Conservation (phyloP, 2,329 filamentous ascomycete species). For the Paecilomyces niveus region DNA sequence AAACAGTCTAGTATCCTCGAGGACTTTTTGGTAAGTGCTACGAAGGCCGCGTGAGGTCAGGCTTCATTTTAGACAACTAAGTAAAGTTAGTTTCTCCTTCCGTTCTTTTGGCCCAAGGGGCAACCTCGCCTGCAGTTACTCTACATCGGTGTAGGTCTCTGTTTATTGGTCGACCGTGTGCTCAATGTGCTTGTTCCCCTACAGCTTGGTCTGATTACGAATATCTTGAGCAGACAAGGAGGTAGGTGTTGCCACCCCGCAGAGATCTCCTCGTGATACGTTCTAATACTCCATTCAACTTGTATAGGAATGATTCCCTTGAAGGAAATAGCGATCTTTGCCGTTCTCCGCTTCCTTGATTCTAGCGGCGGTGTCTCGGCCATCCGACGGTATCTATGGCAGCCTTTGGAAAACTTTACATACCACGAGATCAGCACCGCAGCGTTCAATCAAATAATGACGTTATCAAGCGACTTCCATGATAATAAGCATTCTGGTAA, state of each 20-base stretch:
- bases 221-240: constrained; percentile 52
- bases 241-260: constrained; percentile 18
- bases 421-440: constrained; percentile 53
- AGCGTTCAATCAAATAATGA: constrained; percentile 61
- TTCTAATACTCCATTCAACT: constrained; percentile 31
- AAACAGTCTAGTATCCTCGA: background rate
- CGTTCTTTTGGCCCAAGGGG: constrained; percentile 69
- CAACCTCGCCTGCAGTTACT: constrained; percentile 61
- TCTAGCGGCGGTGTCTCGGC: constrained; percentile 47
- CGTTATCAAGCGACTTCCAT: constrained; percentile 65
- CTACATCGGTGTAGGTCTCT: constrained; percentile 58
- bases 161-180: constrained; percentile 62
- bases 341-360: constrained; percentile 42
- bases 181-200: constrained; percentile 73
- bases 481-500: constrained; percentile 58
- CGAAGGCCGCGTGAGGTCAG: background rate
- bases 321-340: constrained; percentile 47
- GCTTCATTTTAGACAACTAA: background rate
- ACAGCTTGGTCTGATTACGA: constrained; percentile 71
- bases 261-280: constrained; percentile 1
- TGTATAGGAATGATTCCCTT: constrained; percentile 40
- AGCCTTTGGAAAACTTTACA: constrained; percentile 51
- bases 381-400: constrained; percentile 45
- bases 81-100: constrained; percentile 57
- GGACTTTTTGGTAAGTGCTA: constrained; percentile 1